A percentile compares a stretch with the other conserved stretches of the same genome.
phyloP scores from a whole-genome alignment of 148 eudicot genomes.

The Euryodendron excelsum region DNA sequence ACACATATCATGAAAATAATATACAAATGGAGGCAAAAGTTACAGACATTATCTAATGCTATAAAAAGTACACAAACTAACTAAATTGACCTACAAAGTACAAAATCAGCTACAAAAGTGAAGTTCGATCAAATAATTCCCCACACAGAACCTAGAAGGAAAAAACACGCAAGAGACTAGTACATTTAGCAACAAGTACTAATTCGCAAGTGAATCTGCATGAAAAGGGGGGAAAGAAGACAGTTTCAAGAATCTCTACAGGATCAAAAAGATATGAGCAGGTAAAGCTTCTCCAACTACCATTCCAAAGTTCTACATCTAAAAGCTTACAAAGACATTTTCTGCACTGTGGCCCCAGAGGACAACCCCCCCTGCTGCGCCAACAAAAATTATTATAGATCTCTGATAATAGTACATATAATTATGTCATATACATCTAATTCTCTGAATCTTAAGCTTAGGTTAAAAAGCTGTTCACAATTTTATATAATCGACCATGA shows the following conservation, averaged over 20 bases:
- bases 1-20: slow-evolving; percentile 2
- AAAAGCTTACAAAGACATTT: background rate
- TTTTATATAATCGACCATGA: too few relatives aligned
- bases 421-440: too few relatives aligned
- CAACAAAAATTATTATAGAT: too few relatives aligned
- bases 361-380: background rate
- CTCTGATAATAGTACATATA: too few relatives aligned
- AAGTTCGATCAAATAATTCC: background rate
- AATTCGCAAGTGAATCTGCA: background rate
- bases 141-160: background rate
- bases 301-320: background rate
- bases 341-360: background rate
- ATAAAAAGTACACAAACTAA: background rate
- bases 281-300: background rate
- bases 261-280: background rate
- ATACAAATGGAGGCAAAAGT: background rate
- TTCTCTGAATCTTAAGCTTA: too few relatives aligned
- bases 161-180: background rate
- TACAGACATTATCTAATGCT: background rate
- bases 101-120: background rate
- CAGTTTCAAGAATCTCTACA: background rate
- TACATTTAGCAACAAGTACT: background rate
- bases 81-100: background rate
- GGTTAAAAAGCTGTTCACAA: too few relatives aligned
- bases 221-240: background rate